Percentiles rank a stretch among this genome's conserved stretches.
Conservation (phyloP, 2,329 filamentous ascomycete genomes). For the Talaromyces sp. region DNA sequence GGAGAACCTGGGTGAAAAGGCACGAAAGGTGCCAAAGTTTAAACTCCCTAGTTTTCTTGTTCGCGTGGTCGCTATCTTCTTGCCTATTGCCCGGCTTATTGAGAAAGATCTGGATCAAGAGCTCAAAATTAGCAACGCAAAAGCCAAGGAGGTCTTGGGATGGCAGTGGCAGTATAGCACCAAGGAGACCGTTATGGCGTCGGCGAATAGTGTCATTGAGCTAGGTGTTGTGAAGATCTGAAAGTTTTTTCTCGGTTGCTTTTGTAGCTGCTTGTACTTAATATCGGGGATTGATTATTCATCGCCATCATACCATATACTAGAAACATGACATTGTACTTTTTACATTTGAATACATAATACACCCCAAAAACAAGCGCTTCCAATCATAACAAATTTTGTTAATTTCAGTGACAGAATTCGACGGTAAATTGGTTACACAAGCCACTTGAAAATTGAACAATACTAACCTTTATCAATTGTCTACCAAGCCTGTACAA, state of each 20-base stretch:
- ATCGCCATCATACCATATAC: not conserved
- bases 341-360: not conserved
- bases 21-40: slow-evolving; percentile 1
- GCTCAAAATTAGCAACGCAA: slow-evolving; percentile 1
- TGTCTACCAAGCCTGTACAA: too few species aligned
- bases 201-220: not conserved
- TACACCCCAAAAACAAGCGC: not conserved
- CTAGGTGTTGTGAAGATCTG: not conserved
- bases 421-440: not conserved
- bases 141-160: slow-evolving; percentile 1
- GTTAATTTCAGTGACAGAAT: not conserved
- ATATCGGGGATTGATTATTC: too few species aligned
- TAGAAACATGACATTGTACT: not conserved
- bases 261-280: not conserved
- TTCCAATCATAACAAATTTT: not conserved
- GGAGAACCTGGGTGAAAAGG: slow-evolving; percentile 1
- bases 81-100: slow-evolving; percentile 2
- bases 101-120: not conserved
- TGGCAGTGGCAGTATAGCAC: slow-evolving; percentile 5
- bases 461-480: too few species aligned
- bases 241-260: not conserved
- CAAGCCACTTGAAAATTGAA: not conserved
- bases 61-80: not conserved
- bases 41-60: not conserved
- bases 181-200: not conserved